Base-by-base conservation (phyloP, 495 filamentous ascomycete genomes). In the Tuber magnatum region DNA sequence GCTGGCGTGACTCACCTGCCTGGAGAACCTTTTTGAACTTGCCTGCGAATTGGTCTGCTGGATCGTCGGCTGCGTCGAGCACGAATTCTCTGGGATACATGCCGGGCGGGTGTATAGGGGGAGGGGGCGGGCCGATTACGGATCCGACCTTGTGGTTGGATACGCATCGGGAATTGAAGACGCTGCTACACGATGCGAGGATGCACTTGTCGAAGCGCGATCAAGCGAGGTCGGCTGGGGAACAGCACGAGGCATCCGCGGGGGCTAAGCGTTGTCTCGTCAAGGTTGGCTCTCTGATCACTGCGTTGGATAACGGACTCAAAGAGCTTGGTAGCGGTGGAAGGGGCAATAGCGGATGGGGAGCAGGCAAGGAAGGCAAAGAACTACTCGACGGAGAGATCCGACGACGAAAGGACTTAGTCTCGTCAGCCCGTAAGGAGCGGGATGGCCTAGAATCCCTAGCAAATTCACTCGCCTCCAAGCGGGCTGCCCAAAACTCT, bases 11-110 rank as follows among this genome's bases (percentile, higher is more conserved):
- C 81, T 92, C 91, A 3, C 86, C 88, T 38, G 91, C 89, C 44
- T 99, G 94, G 93, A 88, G 93, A 48, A 87, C 90, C 1, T 99
- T 99, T 81, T 85, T 99, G 43, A 94, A 92, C 77, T 88, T 98
- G 0, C 94, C 93, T 20, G 81, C 83, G 22, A 80, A 76, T 43
- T 87, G 85, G 76, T 86, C 85, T 18, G 84, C 85, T 24, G 82
- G 82, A 16, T 84, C 86, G 71, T 83, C 85, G 40, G 85, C 85
- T 3, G 83, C 82, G 71, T 85, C 85, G 39, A 86, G 85, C 71
- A 81, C 56, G 70, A 79, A 84, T 65, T 83, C 38, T 84, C 84
- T 40, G 83, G 81, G 84, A 80, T 79, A 85, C 73, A 76, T 84
- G 74, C 75, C 87, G 48, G 84, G 84, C 48, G 82, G 82, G 18